Base-by-base conservation (phyloP, 208 protist species). In the Acanthamoeba healyi region DNA sequence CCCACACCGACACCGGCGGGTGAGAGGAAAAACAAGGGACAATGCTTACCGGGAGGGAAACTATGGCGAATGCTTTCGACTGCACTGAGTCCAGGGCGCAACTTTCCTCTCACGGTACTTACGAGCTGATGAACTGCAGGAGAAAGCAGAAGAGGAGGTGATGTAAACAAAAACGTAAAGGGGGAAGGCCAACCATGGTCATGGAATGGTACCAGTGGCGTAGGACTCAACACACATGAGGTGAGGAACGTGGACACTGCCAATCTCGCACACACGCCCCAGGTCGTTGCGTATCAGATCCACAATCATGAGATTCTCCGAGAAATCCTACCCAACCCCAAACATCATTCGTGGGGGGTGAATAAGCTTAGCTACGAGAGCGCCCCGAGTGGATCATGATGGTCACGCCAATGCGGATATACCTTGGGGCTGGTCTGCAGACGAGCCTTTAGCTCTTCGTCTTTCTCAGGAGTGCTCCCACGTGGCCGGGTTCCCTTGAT, bases 261-360 rank as follows among this genome's bases (percentile, higher is more conserved):
- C 87, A 38, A 51, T 58, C 26, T 67, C 44, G 77, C 95, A 97
- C 29, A 97, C 94, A n/a, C 87, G 86, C 1, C 95, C 94, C 17
- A 97, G 51, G 91, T 97, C 96, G 84, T 97, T 97, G 15, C 96
- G 94, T 12, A 97, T 81, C 24, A 97, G 95, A 58, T 97, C 96
- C 46, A 95, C 94, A 65, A 97, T 97, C 95, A 97, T 97, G 70
- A 97, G 84, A 67, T 97, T 97, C 93, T 97, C 96, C 24, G 94
- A 79, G 36, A 95, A 94, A 67, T 95, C 94, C 56, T 61, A 5
- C 15, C 44, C 54, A 2, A 2, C 54, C 17, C 22, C 54, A 61
- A 5, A 26, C 54, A 61, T 61, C 17, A 61, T 5, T 61, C 4
- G 17, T 5, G 54, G 7, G 44, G 44, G 44, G 44, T 12, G 7